phyloP scores from a whole-genome alignment of 768 basidiomycete species.

The Termitomyces sp. region DNA sequence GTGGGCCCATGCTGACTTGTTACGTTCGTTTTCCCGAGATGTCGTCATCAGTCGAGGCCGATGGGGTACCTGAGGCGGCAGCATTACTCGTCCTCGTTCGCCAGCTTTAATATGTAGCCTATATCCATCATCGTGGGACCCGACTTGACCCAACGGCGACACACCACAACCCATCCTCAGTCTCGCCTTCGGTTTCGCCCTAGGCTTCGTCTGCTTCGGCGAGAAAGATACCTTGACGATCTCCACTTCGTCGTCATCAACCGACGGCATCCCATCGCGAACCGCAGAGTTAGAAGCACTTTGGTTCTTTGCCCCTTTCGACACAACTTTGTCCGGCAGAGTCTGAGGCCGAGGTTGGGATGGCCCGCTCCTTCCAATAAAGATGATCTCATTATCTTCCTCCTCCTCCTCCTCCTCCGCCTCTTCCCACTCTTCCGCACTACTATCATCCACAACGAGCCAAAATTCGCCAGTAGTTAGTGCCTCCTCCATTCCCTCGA shows the following conservation, averaged over 20 bases:
- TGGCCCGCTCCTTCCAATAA: not conserved
- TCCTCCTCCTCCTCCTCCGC: not conserved
- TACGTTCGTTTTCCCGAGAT: not conserved
- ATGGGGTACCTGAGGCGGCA: not conserved
- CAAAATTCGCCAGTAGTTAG: not conserved
- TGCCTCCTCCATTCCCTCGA: not conserved
- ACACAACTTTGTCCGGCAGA: not conserved
- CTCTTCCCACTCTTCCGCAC: not conserved
- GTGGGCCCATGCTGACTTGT: not conserved
- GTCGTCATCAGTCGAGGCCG: not conserved
- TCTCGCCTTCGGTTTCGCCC: not conserved
- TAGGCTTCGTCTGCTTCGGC: not conserved
- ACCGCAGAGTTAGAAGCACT: not conserved
- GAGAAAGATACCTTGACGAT: not conserved
- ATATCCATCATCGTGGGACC: too few species aligned
- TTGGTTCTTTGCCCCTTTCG: not conserved
- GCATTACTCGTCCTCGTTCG: not conserved
- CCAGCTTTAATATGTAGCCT: too few species aligned
- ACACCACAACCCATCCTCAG: not conserved
- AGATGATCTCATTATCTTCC: slow-evolving; percentile 1
- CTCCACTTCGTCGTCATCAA: not conserved
- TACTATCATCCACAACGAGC: not conserved
- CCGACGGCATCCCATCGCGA: not conserved
- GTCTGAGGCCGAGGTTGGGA: not conserved
- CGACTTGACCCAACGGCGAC: not conserved